These are phyloP conservation scores for Nasturtium officinale DNA, from an alignment of 345 rosid species.

Conservation along the genomic window DNA sequence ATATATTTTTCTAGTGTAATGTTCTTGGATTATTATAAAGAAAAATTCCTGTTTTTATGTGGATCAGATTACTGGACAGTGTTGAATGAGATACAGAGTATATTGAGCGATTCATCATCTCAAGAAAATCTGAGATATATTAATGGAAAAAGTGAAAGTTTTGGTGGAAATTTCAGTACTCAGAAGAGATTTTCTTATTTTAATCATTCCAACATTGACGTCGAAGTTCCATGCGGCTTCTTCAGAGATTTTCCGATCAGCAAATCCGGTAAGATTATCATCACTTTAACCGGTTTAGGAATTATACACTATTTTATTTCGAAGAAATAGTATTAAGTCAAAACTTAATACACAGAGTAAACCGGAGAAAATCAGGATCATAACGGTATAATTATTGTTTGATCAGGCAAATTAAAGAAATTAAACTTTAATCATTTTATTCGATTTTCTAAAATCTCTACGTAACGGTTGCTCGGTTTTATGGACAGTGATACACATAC, in stretches of 20 bases:
- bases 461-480: background rate
- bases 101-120: constrained; percentile 45
- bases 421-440: background rate
- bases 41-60: too few species aligned
- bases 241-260: constrained; percentile 62
- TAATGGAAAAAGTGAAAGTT: constrained; percentile 50
- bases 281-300: background rate
- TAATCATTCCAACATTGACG: constrained; percentile 40
- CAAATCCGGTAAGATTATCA: constrained; percentile 55
- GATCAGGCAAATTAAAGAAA: background rate
- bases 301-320: background rate
- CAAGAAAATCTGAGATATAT: constrained; percentile 55
- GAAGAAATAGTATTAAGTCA: too few species aligned
- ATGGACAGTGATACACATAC: background rate
- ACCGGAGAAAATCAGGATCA: constrained; percentile 25
- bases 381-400: background rate
- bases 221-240: constrained; percentile 80
- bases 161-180: constrained; percentile 70
- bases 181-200: constrained; percentile 67
- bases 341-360: constrained; percentile 18
- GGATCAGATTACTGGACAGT: constrained; percentile 63
- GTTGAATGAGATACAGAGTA: constrained; percentile 55
- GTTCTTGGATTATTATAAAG: too few species aligned
- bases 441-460: background rate
- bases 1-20: background rate